These are phyloP conservation scores for Leccinum subgranulosum DNA, from an alignment of 768 basidiomycete genomes.

Conservation along the genomic window DNA sequence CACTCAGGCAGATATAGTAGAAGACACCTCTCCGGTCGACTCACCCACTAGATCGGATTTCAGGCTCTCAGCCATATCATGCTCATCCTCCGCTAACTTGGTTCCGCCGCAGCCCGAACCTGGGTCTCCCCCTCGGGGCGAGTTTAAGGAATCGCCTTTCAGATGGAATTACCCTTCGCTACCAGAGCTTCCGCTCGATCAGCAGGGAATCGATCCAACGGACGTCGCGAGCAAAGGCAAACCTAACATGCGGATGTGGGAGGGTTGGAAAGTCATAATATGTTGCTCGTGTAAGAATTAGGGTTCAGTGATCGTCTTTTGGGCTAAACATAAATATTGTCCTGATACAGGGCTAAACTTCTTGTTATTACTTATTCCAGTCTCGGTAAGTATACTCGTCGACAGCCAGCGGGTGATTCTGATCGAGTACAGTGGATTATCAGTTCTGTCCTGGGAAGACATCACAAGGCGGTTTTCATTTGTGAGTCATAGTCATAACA, in stretches of 20 bases:
- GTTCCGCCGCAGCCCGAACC: conserved; percentile 17
- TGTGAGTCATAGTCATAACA: conserved; percentile 38
- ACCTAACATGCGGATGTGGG: conserved; percentile 28
- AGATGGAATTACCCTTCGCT: conserved; percentile 29
- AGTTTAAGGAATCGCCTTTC: conserved; percentile 29
- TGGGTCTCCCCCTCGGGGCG: conserved; percentile 8
- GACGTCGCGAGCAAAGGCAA: background rate
- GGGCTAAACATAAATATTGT: background rate
- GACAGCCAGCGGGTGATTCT: background rate
- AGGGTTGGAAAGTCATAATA: conserved; percentile 54
- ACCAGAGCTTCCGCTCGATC: conserved; percentile 16
- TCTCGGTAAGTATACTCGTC: conserved; percentile 47
- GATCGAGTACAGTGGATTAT: conserved; percentile 49
- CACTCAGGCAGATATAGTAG: conserved; percentile 1
- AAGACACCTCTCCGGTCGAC: conserved; percentile 3
- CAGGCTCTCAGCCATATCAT: conserved; percentile 24
- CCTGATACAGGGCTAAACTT: conserved; percentile 61
- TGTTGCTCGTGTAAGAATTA: conserved; percentile 52
- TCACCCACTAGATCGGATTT: conserved; percentile 22
- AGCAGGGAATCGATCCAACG: background rate
- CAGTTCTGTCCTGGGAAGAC: conserved; percentile 43
- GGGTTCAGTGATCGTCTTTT: background rate
- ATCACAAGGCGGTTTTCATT: conserved; percentile 56
- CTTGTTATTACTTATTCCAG: conserved; percentile 61
- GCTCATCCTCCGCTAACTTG: conserved; percentile 21